Evolutionary conservation across 768 basidiomycete genomes (phyloP).

Genomic region (Imleria badia): DNA sequence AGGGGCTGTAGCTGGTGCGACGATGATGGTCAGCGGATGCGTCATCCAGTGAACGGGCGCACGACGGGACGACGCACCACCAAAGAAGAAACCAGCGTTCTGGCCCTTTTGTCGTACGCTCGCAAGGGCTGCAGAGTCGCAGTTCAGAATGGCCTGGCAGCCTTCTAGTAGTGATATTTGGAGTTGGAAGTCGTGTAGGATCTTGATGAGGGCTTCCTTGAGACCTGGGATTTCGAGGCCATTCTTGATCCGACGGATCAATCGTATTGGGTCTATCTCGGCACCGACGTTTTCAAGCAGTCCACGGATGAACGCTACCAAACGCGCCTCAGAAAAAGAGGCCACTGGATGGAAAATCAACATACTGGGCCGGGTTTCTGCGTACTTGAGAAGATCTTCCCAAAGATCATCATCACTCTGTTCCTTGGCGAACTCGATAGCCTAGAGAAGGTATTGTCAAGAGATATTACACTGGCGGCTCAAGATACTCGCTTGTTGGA

Average conservation of each 20-base stretch:
- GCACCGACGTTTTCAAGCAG: slow-evolving; percentile 94
- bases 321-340: not conserved
- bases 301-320: slow-evolving; percentile 86
- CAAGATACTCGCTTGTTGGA: slow-evolving; percentile 62
- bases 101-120: slow-evolving; percentile 71
- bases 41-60: not conserved
- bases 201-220: slow-evolving; percentile 93
- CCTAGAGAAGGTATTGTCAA: slow-evolving; percentile 42
- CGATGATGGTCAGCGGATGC: not conserved
- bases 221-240: slow-evolving; percentile 95
- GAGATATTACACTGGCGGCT: not conserved
- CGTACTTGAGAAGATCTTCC: slow-evolving; percentile 94
- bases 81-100: slow-evolving; percentile 74
- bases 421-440: slow-evolving; percentile 97
- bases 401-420: slow-evolving; percentile 96
- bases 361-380: slow-evolving; percentile 87
- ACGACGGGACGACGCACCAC: slow-evolving; percentile 47
- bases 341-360: not conserved
- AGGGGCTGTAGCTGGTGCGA: slow-evolving; percentile 48
- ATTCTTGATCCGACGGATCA: slow-evolving; percentile 94
- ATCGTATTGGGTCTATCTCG: slow-evolving; percentile 91
- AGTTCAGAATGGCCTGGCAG: slow-evolving; percentile 81
- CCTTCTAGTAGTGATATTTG: slow-evolving; percentile 93
- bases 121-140: slow-evolving; percentile 77
- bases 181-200: slow-evolving; percentile 92